These are phyloP conservation scores for Pseudogymnoascus sp. DNA, from an alignment of 2,329 filamentous ascomycete species.

Conservation along the genomic window DNA sequence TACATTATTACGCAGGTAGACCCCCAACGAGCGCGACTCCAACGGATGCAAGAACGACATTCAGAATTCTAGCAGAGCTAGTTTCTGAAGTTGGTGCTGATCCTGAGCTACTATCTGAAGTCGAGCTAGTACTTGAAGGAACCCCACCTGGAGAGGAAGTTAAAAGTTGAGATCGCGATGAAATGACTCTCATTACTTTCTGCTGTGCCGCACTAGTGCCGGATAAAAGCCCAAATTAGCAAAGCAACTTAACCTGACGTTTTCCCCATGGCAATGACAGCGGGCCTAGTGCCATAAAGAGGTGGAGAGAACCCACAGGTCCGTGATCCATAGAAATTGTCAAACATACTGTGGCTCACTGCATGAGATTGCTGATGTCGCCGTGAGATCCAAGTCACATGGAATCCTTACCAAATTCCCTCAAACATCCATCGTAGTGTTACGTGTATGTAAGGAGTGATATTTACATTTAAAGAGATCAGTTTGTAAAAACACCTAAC, in stretches of 20 bases:
- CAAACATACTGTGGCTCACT: neutral
- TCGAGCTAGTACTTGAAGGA: neutral
- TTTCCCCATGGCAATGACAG: neutral
- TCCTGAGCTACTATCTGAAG: too few relatives aligned
- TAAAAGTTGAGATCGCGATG: neutral
- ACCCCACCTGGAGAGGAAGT: neutral
- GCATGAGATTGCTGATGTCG: neutral
- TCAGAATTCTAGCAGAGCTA: too few relatives aligned
- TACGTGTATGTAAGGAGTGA: neutral
- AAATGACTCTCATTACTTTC: neutral
- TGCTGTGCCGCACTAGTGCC: neutral
- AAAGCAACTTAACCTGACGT: neutral
- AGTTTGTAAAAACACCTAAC: neutral
- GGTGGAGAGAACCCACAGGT: too few relatives aligned
- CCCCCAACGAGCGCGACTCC: neutral
- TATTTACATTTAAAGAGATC: neutral
- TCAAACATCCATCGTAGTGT: too few relatives aligned
- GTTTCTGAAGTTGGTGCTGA: too few relatives aligned
- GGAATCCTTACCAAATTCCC: too few relatives aligned
- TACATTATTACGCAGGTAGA: neutral
- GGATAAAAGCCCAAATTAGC: neutral
- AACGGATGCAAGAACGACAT: neutral
- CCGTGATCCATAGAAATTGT: neutral
- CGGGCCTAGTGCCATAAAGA: neutral
- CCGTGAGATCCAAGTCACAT: too few relatives aligned